A percentile compares a stretch with the other conserved stretches of the same genome.
Conservation (phyloP, 768 basidiomycete genomes). For the Austroboletus eburneus region DNA sequence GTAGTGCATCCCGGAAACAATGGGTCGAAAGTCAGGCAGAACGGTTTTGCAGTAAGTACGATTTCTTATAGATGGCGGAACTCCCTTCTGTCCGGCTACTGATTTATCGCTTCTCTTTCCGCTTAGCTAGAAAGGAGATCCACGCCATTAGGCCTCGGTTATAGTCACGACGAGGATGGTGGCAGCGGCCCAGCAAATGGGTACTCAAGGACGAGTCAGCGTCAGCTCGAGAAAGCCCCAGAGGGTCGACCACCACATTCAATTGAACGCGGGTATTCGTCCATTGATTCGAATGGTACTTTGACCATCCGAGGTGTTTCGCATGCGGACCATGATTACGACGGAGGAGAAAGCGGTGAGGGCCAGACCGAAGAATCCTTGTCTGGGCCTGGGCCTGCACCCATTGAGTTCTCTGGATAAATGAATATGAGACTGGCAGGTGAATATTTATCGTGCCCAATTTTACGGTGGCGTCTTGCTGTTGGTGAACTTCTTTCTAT, state of each 20-base stretch:
- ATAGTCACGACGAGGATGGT: background rate
- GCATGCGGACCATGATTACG: slow-evolving; percentile 9
- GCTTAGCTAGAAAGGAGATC: slow-evolving; percentile 45
- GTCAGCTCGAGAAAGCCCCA: slow-evolving; percentile 72
- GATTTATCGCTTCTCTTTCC: slow-evolving; percentile 6
- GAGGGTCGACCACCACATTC: slow-evolving; percentile 45
- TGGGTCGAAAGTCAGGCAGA: slow-evolving; percentile 42
- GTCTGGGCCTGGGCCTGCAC: slow-evolving; percentile 28
- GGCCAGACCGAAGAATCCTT: slow-evolving; percentile 4
- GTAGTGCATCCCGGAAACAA: slow-evolving; percentile 44
- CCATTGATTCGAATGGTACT: slow-evolving; percentile 6
- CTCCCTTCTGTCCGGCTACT: too few species aligned
- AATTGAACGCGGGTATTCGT: background rate
- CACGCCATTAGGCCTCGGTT: slow-evolving; percentile 11
- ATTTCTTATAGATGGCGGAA: too few species aligned
- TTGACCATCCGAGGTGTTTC: slow-evolving; percentile 9
- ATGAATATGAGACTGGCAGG: background rate
- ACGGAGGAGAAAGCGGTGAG: slow-evolving; percentile 4
- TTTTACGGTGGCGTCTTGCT: too few species aligned
- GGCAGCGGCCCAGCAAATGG: slow-evolving; percentile 5
- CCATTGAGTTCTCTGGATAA: slow-evolving; percentile 17
- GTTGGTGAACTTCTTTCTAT: too few species aligned
- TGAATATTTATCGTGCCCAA: slow-evolving; percentile 1
- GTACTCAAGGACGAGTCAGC: slow-evolving; percentile 47
- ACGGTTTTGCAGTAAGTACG: slow-evolving; percentile 61